These are phyloP conservation scores for Boletus reticulatus DNA, from an alignment of 768 basidiomycete species.

Conservation along the genomic window DNA sequence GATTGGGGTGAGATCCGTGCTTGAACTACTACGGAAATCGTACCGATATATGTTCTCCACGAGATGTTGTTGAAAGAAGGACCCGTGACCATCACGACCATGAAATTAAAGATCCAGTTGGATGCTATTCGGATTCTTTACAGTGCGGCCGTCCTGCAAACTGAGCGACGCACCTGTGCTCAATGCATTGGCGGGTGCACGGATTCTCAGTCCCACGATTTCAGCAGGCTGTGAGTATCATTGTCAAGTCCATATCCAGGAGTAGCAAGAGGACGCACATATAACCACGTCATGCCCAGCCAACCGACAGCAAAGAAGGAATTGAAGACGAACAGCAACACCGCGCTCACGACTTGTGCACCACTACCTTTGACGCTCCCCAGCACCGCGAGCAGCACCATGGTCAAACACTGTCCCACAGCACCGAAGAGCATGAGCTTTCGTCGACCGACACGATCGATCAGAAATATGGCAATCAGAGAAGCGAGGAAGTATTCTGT, in stretches of 20 bases:
- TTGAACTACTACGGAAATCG: conserved; percentile 2
- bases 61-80: conserved; percentile 57
- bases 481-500: conserved; percentile 75
- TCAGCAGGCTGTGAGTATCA: conserved; percentile 52
- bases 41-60: conserved; percentile 60
- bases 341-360: conserved; percentile 49
- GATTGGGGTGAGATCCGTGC: background rate
- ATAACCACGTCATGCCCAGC: conserved; percentile 72
- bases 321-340: conserved; percentile 69
- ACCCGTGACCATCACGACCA: conserved; percentile 59
- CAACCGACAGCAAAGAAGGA: conserved; percentile 69
- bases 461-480: conserved; percentile 65
- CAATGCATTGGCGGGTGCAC: conserved; percentile 63
- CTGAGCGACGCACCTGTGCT: conserved; percentile 42
- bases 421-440: conserved; percentile 72
- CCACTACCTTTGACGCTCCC: conserved; percentile 49
- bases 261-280: conserved; percentile 38
- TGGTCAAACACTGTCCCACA: conserved; percentile 53
- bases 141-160: background rate
- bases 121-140: conserved; percentile 19
- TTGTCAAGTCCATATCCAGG: background rate
- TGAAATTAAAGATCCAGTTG: conserved; percentile 60
- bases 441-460: conserved; percentile 72
- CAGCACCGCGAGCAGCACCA: conserved; percentile 57
- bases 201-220: conserved; percentile 58